A percentile compares a stretch with the other conserved stretches of the same genome.
phyloP scores from a whole-genome alignment of 306 rosid species.

The Vigna hirtella region DNA sequence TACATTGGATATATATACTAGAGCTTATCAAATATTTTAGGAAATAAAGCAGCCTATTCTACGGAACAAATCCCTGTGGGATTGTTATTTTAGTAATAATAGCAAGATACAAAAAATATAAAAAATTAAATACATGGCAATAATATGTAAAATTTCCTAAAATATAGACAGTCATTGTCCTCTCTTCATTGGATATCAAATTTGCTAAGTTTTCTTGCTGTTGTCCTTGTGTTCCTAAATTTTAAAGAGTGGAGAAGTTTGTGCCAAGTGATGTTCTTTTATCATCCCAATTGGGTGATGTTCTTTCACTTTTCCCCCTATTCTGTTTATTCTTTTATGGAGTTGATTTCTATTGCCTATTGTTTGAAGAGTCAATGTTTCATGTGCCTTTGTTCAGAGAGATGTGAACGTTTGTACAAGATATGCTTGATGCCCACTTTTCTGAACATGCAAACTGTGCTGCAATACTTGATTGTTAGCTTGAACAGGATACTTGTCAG shows the following conservation, averaged over 20 bases:
- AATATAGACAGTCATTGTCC: no score
- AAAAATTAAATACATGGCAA: no score
- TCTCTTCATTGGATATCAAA: no score
- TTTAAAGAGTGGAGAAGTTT: not conserved
- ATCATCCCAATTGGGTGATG: not conserved
- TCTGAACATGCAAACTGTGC: constrained; percentile 8
- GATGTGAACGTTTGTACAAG: not conserved
- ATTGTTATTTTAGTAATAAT: no score
- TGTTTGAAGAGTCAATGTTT: not conserved
- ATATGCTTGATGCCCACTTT: not conserved
- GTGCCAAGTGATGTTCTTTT: not conserved
- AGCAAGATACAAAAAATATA: no score
- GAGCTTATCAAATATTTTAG: no score
- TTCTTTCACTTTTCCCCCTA: not conserved
- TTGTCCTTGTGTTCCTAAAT: not conserved
- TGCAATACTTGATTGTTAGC: constrained; percentile 19
- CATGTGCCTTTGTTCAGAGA: constrained; percentile 29
- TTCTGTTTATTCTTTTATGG: not conserved
- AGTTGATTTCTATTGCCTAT: not conserved
- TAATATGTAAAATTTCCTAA: no score
- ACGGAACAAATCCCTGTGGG: no score
- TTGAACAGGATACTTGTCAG: constrained; percentile 31
- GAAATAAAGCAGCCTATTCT: no score
- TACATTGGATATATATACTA: no score
- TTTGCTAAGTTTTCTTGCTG: no score